Conservation (phyloP, 306 rosid genomes). For the Casuarina cunninghamiana region DNA sequence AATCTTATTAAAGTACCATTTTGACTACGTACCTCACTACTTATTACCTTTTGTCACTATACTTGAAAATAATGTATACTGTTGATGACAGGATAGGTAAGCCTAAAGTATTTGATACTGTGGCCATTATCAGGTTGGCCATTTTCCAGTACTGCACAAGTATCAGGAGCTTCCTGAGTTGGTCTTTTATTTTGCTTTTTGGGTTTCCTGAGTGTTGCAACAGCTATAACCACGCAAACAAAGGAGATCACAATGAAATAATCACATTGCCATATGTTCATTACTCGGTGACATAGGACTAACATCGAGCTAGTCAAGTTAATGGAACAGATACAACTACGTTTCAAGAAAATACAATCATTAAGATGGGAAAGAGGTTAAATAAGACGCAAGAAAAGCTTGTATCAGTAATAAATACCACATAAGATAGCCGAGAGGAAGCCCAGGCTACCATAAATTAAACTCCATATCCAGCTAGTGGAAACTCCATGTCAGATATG, state of each 20-base stretch:
- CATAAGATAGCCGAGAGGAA: conserved; percentile 23
- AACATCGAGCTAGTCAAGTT: background rate
- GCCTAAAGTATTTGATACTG: too few relatives aligned
- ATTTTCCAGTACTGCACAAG: too few relatives aligned
- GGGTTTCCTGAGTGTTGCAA: background rate
- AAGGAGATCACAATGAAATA: background rate
- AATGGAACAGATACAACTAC: background rate
- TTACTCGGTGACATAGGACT: background rate
- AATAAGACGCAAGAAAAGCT: background rate
- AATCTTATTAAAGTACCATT: too few relatives aligned
- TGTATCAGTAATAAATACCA: conserved; percentile 23
- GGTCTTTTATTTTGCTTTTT: too few relatives aligned
- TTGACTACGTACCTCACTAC: too few relatives aligned
- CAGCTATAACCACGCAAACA: conserved; percentile 1
- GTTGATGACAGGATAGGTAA: too few relatives aligned
- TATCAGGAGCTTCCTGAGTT: too few relatives aligned
- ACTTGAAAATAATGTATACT: too few relatives aligned
- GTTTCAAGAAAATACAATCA: conserved; percentile 10
- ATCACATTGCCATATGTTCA: conserved; percentile 2
- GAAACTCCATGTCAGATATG: conserved; percentile 16
- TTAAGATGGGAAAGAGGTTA: conserved; percentile 2
- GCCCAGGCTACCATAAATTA: conserved; percentile 18
- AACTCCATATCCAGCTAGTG: conserved; percentile 18
- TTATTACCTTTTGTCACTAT: too few relatives aligned
- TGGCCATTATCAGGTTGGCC: too few relatives aligned